These are phyloP conservation scores for Aspergillus hortae DNA, from an alignment of 2,329 filamentous ascomycete species.

Conservation along the genomic window DNA sequence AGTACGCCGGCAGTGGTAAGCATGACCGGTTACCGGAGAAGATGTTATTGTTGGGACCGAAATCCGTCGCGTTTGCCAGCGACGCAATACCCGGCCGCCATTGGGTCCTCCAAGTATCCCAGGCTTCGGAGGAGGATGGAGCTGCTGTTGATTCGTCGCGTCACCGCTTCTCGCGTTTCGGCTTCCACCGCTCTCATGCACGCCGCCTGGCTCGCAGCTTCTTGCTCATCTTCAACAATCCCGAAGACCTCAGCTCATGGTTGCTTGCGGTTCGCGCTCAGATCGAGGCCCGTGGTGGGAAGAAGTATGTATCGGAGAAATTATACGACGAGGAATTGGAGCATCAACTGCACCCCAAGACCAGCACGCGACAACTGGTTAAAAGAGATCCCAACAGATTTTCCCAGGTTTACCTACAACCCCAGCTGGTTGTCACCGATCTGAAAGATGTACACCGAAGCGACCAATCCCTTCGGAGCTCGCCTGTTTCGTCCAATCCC, in stretches of 20 bases:
- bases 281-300: constrained; percentile 46
- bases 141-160: constrained; percentile 28
- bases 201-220: constrained; percentile 38
- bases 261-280: constrained; percentile 42
- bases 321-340: constrained; percentile 26
- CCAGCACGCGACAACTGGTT: constrained; percentile 30
- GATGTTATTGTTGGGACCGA: constrained; percentile 43
- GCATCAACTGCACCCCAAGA: constrained; percentile 24
- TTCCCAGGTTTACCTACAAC: constrained; percentile 28
- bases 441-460: constrained; percentile 22
- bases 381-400: constrained; percentile 33
- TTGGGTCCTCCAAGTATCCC: constrained; percentile 47
- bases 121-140: constrained; percentile 31
- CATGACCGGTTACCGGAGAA: constrained; percentile 47
- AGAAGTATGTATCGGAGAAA: constrained; percentile 40
- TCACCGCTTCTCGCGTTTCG: constrained; percentile 38
- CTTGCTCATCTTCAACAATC: constrained; percentile 42
- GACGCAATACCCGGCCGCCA: constrained; percentile 49
- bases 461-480: constrained; percentile 26
- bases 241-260: constrained; percentile 46
- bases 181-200: constrained; percentile 32
- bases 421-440: constrained; percentile 20
- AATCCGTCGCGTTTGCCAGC: constrained; percentile 48
- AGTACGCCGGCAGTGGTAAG: constrained; percentile 44
- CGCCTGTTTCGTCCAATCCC: constrained; percentile 27